These are phyloP conservation scores for Fusarium continuum DNA, from an alignment of 2,329 filamentous ascomycete species.

Conservation along the genomic window DNA sequence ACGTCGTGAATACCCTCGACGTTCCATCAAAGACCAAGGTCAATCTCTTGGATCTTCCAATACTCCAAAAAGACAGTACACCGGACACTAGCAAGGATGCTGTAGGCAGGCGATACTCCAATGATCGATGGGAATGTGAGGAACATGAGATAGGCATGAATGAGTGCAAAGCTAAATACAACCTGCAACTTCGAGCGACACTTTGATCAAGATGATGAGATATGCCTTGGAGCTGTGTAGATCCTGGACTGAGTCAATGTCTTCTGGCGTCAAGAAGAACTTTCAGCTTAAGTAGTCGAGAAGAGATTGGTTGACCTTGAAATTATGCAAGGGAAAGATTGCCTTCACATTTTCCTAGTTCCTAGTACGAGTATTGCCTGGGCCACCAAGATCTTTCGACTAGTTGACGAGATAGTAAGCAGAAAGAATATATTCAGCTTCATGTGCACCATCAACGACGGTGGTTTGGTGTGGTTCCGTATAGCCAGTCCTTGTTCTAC, in stretches of 20 bases:
- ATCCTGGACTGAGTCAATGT: slow-evolving; percentile 68
- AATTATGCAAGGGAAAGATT: slow-evolving; percentile 71
- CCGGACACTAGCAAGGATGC: slow-evolving; percentile 72
- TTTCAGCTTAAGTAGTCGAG: slow-evolving; percentile 65
- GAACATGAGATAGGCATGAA: slow-evolving; percentile 78
- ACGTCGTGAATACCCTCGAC: slow-evolving; percentile 74
- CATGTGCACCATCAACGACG: slow-evolving; percentile 59
- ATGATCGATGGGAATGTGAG: slow-evolving; percentile 74
- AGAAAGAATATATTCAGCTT: slow-evolving; percentile 75
- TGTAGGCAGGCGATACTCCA: slow-evolving; percentile 74
- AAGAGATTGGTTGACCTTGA: slow-evolving; percentile 63
- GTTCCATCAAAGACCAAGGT: slow-evolving; percentile 77
- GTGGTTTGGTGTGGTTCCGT: slow-evolving; percentile 71
- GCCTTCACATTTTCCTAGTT: slow-evolving; percentile 69
- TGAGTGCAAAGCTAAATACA: slow-evolving; percentile 85
- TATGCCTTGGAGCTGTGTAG: slow-evolving; percentile 67
- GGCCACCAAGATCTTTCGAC: slow-evolving; percentile 66
- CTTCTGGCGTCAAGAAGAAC: slow-evolving; percentile 58
- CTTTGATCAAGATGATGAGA: rapidly evolving
- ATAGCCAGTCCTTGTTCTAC: slow-evolving; percentile 77
- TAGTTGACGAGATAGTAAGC: slow-evolving; percentile 74
- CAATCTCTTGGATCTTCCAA: slow-evolving; percentile 80
- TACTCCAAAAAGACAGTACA: slow-evolving; percentile 80
- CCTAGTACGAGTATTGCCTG: slow-evolving; percentile 66
- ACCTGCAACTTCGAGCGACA: slow-evolving; percentile 53